A percentile compares a stretch with the other conserved stretches of the same genome.
phyloP scores from a whole-genome alignment of 495 filamentous ascomycete genomes.

The Lasiosphaeria ovina region DNA sequence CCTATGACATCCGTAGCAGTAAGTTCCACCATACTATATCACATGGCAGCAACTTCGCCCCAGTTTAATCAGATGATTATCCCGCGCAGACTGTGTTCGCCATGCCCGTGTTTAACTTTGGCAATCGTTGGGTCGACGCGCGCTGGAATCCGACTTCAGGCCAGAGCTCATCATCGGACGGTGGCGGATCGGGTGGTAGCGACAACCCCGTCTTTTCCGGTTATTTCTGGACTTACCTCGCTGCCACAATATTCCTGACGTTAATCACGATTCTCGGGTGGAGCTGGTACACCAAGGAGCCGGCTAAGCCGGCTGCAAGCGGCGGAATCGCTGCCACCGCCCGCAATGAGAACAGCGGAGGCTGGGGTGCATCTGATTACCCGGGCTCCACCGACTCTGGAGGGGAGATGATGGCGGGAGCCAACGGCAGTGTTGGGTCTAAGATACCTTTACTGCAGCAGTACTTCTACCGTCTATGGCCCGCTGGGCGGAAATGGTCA shows the following conservation, averaged over 20 bases:
- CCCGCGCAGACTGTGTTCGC: background rate
- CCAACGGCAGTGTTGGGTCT: background rate
- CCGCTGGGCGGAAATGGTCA: background rate
- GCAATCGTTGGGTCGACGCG: slow-evolving; percentile 1
- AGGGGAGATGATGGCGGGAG: background rate
- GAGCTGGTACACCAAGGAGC: background rate
- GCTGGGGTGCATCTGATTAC: background rate
- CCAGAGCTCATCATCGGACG: background rate
- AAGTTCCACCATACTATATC: background rate
- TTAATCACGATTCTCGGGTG: background rate
- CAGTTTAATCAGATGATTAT: background rate
- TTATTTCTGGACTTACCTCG: slow-evolving; percentile 2
- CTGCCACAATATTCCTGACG: background rate
- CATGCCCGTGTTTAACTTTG: slow-evolving; percentile 7
- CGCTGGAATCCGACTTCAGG: background rate
- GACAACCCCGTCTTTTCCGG: background rate
- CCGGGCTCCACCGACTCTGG: background rate
- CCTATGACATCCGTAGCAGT: slow-evolving; percentile 19
- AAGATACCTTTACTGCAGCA: background rate
- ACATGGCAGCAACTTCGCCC: background rate
- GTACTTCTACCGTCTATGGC: background rate
- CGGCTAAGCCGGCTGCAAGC: background rate
- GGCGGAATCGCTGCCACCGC: background rate
- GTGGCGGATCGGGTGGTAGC: background rate
- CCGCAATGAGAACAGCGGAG: background rate